These are phyloP conservation scores for Hypoxylon sp. DNA, from an alignment of 2,329 filamentous ascomycete genomes.

Conservation along the genomic window DNA sequence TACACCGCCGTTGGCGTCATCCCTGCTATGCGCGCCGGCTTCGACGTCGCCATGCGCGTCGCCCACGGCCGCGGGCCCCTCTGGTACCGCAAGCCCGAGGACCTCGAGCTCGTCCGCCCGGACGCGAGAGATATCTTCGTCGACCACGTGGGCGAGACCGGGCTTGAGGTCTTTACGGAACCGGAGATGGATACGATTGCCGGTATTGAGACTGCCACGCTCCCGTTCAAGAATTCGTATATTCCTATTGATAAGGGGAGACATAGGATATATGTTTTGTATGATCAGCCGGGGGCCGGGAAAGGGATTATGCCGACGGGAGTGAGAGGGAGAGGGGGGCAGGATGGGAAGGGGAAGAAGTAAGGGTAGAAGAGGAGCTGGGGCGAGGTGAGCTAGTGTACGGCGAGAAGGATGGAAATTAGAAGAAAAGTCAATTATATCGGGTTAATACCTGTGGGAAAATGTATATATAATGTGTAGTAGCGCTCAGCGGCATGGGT, in stretches of 20 bases:
- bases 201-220: neutral
- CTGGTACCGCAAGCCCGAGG: conserved; percentile 39
- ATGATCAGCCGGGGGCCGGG: neutral
- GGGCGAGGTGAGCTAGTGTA: neutral
- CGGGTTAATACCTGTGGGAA: neutral
- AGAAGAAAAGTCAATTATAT: neutral
- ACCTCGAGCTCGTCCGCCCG: neutral
- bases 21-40: conserved; percentile 66
- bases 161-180: conserved; percentile 36
- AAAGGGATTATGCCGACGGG: too few species aligned
- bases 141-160: conserved; percentile 50
- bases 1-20: conserved; percentile 68
- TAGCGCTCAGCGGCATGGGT: neutral
- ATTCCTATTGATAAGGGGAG: too few species aligned
- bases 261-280: too few species aligned
- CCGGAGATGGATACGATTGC: neutral
- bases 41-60: conserved; percentile 61
- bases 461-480: neutral
- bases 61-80: conserved; percentile 48
- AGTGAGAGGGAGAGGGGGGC: neutral
- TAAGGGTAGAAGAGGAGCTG: neutral
- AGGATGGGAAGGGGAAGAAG: neutral
- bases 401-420: neutral
- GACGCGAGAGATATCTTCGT: neutral
- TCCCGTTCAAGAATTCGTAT: neutral